phyloP scores from a whole-genome alignment of 1,284 basidiomycete species.

The Pisolithus thermaeus region DNA sequence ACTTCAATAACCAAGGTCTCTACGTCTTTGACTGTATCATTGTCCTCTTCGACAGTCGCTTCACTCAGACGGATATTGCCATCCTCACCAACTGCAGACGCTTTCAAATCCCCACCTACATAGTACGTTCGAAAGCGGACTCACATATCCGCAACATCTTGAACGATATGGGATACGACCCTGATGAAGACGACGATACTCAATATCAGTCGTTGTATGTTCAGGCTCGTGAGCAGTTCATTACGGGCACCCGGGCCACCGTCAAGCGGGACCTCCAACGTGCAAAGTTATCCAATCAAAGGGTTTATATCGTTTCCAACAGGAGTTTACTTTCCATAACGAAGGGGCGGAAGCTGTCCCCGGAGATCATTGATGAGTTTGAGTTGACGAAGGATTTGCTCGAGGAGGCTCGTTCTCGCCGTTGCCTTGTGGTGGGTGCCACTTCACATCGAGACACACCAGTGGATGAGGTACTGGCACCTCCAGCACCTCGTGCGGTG shows the following conservation, averaged over 20 bases:
- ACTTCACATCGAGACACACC: no score
- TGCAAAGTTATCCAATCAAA: conserved; percentile 14
- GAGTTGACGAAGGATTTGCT: conserved; percentile 9
- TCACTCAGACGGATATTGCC: conserved; percentile 4
- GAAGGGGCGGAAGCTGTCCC: conserved; percentile 2
- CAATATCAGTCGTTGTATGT: no score
- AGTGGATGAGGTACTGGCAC: no score
- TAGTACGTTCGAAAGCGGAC: conserved; percentile 11
- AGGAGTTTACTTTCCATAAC: conserved; percentile 8
- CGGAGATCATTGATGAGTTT: conserved; percentile 9
- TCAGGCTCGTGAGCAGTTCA: no score
- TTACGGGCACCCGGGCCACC: conserved; percentile 10
- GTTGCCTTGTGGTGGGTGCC: neutral
- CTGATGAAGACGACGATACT: conserved; percentile 5
- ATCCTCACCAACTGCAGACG: conserved; percentile 6
- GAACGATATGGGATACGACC: conserved; percentile 9
- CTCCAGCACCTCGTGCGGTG: no score
- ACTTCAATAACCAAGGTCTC: no score
- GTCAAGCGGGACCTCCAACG: conserved; percentile 14
- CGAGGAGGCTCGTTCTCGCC: conserved; percentile 4
- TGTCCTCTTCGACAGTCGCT: no score
- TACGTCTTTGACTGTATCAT: no score
- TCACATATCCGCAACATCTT: conserved; percentile 6
- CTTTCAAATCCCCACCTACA: conserved; percentile 10
- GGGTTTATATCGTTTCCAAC: conserved; percentile 18